Conservation (phyloP, 805 yeast species). For the Alloascoidea hylecoeti region DNA sequence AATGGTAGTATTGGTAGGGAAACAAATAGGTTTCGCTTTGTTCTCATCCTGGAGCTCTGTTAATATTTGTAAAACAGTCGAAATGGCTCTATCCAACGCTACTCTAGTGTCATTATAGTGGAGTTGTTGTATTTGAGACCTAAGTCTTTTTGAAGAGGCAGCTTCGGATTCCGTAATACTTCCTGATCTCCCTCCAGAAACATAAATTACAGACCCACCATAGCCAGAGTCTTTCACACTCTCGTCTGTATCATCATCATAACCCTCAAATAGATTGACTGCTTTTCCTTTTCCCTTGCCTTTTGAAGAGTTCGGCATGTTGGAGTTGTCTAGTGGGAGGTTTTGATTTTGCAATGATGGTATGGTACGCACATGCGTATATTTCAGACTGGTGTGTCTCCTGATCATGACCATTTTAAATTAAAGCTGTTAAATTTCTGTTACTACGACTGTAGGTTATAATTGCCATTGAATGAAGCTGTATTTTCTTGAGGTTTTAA, state of each 20-base stretch:
- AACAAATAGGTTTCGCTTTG: conserved; percentile 42
- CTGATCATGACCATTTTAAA: too few species aligned
- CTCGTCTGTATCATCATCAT: background rate
- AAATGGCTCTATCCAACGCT: conserved; percentile 35
- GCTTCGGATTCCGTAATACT: conserved; percentile 9
- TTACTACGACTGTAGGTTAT: too few species aligned
- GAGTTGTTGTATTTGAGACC: conserved; percentile 54
- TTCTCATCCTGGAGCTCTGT: conserved; percentile 42
- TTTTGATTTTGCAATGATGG: too few species aligned
- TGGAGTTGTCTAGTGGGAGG: too few species aligned
- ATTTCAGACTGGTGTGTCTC: too few species aligned
- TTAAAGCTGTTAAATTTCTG: too few species aligned
- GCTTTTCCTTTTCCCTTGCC: background rate
- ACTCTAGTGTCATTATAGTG: conserved; percentile 64
- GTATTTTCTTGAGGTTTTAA: too few species aligned
- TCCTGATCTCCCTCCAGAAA: conserved; percentile 4
- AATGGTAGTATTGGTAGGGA: conserved; percentile 29
- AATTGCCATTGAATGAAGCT: too few species aligned
- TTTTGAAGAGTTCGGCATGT: too few species aligned
- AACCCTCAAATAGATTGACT: too few species aligned
- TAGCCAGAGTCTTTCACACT: conserved; percentile 10
- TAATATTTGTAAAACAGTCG: conserved; percentile 2
- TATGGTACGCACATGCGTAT: too few species aligned
- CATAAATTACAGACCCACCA: conserved; percentile 8
- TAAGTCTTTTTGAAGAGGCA: conserved; percentile 19